Evolutionary conservation across 495 filamentous ascomycete species (phyloP).

Genomic region (Saxophila tyrrhenica): DNA sequence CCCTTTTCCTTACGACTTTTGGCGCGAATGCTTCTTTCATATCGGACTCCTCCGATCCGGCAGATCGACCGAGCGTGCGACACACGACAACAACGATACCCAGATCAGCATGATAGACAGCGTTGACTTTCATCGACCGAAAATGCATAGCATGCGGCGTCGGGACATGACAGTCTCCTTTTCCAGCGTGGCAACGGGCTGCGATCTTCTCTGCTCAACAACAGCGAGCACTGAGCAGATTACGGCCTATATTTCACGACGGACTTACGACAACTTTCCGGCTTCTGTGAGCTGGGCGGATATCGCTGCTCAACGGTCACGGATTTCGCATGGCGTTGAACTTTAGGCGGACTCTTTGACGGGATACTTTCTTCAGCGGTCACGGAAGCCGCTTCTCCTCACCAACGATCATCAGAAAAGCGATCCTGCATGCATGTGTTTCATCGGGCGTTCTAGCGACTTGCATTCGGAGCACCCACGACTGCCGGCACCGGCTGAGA

Average conservation of each 20-base stretch:
- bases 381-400: not conserved
- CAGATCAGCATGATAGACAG: conserved; percentile 21
- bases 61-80: conserved; percentile 16
- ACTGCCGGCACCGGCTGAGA: conserved; percentile 6
- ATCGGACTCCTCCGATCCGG: conserved; percentile 6
- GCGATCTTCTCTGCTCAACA: not conserved
- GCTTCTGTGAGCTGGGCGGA: not conserved
- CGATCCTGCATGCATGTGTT: conserved; percentile 1
- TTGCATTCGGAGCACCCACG: not conserved
- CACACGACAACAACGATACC: conserved; percentile 12
- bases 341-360: not conserved
- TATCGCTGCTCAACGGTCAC: not conserved
- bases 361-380: not conserved
- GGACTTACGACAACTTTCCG: not conserved
- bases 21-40: conserved; percentile 9
- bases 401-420: not conserved
- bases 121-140: conserved; percentile 16
- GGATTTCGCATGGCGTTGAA: not conserved
- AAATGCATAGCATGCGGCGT: conserved; percentile 1
- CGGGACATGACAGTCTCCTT: not conserved
- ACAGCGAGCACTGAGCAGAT: not conserved
- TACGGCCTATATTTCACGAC: not conserved
- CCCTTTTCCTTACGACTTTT: conserved; percentile 3
- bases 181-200: not conserved
- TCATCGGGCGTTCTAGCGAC: not conserved